Percentiles rank a stretch among this genome's conserved stretches.
phyloP scores from a whole-genome alignment of 2,329 filamentous ascomycete genomes.

The Xylariaceae sp. region DNA sequence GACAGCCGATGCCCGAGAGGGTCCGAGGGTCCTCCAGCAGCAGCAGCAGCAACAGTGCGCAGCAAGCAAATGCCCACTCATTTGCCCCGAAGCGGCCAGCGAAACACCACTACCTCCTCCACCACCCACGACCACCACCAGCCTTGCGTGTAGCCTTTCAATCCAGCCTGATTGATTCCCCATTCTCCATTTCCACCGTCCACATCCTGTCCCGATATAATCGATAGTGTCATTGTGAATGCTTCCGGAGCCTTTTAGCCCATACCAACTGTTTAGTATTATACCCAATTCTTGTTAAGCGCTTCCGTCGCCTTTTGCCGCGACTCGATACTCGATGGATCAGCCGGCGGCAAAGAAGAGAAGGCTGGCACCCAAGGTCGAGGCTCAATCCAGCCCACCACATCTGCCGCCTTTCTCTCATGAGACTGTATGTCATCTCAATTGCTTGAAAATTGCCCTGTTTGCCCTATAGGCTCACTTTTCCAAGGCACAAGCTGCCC shows the following conservation, averaged over 20 bases:
- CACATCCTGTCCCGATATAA: constrained; percentile 11
- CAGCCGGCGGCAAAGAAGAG: constrained; percentile 45
- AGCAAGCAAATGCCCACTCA: not conserved
- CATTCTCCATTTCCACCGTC: constrained; percentile 15
- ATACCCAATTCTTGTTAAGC: constrained; percentile 6
- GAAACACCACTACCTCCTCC: not conserved
- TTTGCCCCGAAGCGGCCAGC: constrained; percentile 3
- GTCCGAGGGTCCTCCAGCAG: not conserved
- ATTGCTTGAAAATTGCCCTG: constrained; percentile 15
- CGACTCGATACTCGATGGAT: constrained; percentile 35
- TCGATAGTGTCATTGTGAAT: constrained; percentile 17
- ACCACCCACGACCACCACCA: constrained; percentile 12
- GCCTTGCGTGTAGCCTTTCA: constrained; percentile 18
- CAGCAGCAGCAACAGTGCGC: not conserved
- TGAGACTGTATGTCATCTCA: constrained; percentile 33
- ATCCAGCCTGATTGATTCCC: constrained; percentile 27
- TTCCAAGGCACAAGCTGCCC: constrained; percentile 25
- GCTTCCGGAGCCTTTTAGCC: constrained; percentile 9
- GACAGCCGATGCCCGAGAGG: not conserved
- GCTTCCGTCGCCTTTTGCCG: constrained; percentile 9
- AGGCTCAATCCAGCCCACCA: constrained; percentile 37
- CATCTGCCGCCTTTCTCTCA: constrained; percentile 32
- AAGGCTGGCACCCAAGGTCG: constrained; percentile 42
- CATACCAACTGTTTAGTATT: constrained; percentile 7
- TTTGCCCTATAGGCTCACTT: constrained; percentile 9